Base-by-base conservation (phyloP, 2,329 filamentous ascomycete genomes). In the Penicillium sp. region DNA sequence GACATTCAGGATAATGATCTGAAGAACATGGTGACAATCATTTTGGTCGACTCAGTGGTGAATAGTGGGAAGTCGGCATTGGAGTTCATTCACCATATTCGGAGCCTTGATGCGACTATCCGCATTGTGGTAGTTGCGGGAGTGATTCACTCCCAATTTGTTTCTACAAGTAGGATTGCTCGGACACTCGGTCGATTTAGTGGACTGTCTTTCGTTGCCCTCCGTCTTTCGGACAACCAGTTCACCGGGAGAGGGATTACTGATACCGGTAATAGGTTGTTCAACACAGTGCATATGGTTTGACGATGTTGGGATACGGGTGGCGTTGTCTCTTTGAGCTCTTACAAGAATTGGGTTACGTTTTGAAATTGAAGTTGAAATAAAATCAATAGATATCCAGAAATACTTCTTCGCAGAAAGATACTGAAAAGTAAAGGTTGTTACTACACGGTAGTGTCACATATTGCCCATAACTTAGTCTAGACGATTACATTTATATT, bases 41-140 rank as follows among this genome's bases (percentile, higher is more conserved):
- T 87, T 1, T 66, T 87, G 4, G 82, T 86, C 1, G 85, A 87
- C 63, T 84, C 80, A 0, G 83, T 87, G 1, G 69, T 87, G n/a
- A 85, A 87, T 58, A 84, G 64, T 30, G 83, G 84, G 5, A 76
- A 75, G 48, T 77, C 80, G 0, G 63, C 84, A 5, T 55, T 78
- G 1, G 64, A 79, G 1, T 85, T 84, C 60, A 69, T 84, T 16
- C 31, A 73, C 26, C 76, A 72, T 19, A 69, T 86, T n/a, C 77
- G 79, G 6, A 58, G 53, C 0, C 45, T 81, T 0, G 25, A 77
- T 53, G 30, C 65, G 0, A 60, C 56, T 4, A 67, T 82, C 36
- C 72, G 69, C n/a, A 79, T 87, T 43, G 72, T 85, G 1, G 72
- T 85, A 0, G 74, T 86, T 30, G 77, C 82, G 5, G 80, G 80